A percentile compares a stretch with the other conserved stretches of the same genome.
phyloP scores from a whole-genome alignment of 495 filamentous ascomycete species.

The Daldinia grandis region DNA sequence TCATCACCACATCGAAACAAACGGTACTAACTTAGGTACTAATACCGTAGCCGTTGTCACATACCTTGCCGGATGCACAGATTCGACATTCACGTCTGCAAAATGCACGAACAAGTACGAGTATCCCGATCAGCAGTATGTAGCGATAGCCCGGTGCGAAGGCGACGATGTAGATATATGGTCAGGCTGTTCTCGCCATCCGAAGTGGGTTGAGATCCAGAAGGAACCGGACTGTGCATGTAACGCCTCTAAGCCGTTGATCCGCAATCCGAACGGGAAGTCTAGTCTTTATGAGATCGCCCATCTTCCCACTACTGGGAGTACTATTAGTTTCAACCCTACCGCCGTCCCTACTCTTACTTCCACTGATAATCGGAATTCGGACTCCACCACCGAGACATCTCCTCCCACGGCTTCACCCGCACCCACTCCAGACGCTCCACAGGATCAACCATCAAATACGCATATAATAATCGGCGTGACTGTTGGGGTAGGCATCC shows the following conservation, averaged over 20 bases:
- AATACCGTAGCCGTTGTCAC: not conserved
- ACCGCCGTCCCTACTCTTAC: not conserved
- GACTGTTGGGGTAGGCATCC: not conserved
- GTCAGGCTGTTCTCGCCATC: conserved; percentile 3
- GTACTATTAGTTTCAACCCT: not conserved
- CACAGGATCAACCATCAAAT: not conserved
- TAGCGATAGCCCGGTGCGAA: conserved; percentile 38
- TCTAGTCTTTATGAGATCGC: conserved; percentile 11
- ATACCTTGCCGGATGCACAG: not conserved
- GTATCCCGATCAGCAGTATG: conserved; percentile 38
- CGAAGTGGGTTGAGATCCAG: conserved; percentile 16
- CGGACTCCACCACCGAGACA: too few relatives aligned
- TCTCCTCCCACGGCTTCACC: too few relatives aligned
- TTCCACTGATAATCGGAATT: not conserved
- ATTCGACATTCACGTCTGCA: conserved; percentile 23
- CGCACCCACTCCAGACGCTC: too few relatives aligned
- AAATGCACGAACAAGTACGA: conserved; percentile 38
- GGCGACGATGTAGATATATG: conserved; percentile 28
- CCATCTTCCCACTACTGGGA: not conserved
- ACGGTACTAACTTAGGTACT: too few relatives aligned
- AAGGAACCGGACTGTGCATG: conserved; percentile 37
- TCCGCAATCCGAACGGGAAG: conserved; percentile 33
- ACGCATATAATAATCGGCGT: not conserved
- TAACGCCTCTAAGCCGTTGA: conserved; percentile 27
- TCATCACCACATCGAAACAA: too few relatives aligned